These are phyloP conservation scores for Aureobasidium mangrovei DNA, from an alignment of 2,329 filamentous ascomycete genomes.

Conservation along the genomic window DNA sequence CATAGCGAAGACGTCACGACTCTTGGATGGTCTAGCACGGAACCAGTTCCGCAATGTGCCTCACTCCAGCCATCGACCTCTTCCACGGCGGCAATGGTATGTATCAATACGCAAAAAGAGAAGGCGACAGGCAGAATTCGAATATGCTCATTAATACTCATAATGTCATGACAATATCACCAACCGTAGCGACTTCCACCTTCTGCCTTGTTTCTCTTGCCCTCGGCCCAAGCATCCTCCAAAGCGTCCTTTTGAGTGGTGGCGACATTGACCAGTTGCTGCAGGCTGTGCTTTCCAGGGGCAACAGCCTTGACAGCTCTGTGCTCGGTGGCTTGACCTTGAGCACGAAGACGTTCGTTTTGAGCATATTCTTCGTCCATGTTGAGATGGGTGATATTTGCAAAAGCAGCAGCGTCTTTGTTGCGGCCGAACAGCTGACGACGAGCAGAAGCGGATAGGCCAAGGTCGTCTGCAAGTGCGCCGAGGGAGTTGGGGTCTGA, in stretches of 20 bases:
- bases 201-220: slow-evolving; percentile 70
- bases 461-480: slow-evolving; percentile 65
- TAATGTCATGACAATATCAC: slow-evolving; percentile 25
- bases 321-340: slow-evolving; percentile 60
- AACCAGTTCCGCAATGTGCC: no score
- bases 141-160: background rate
- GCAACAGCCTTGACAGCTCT: slow-evolving; percentile 76
- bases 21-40: no score
- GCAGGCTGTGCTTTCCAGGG: slow-evolving; percentile 81
- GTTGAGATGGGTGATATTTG: slow-evolving; percentile 77
- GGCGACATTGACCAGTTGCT: slow-evolving; percentile 77
- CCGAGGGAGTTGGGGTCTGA: slow-evolving; percentile 49
- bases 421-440: slow-evolving; percentile 77
- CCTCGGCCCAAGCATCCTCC: slow-evolving; percentile 83
- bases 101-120: background rate
- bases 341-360: slow-evolving; percentile 67
- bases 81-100: no score
- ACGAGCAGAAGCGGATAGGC: slow-evolving; percentile 65
- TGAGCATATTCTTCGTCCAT: slow-evolving; percentile 78
- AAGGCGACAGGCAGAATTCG: background rate
- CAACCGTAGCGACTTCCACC: slow-evolving; percentile 79
- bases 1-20: no score
- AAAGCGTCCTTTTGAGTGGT: slow-evolving; percentile 75
- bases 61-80: no score
- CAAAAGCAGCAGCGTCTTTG: slow-evolving; percentile 26